These are phyloP conservation scores for Aureobasidium sp. DNA, from an alignment of 2,329 filamentous ascomycete genomes.

Conservation along the genomic window DNA sequence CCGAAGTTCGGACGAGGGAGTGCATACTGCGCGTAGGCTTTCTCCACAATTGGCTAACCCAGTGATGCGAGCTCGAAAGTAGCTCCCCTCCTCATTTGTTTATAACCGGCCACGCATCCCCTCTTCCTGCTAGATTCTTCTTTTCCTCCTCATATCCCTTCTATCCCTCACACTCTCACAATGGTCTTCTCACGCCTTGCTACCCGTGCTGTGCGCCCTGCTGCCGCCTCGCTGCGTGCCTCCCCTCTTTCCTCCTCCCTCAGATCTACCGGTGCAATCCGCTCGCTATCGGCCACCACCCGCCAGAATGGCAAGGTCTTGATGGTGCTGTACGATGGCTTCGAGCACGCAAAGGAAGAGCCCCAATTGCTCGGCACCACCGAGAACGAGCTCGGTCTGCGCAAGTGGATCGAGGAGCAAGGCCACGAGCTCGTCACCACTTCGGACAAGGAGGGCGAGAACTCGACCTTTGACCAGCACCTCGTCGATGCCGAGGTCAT, in stretches of 20 bases:
- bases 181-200: conserved; percentile 58
- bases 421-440: conserved; percentile 96
- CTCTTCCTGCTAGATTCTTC: neutral
- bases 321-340: conserved; percentile 84
- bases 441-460: conserved; percentile 91
- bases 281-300: conserved; percentile 58
- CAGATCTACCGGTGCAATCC: conserved; percentile 44
- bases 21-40: neutral
- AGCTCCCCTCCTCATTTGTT: neutral
- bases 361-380: conserved; percentile 87
- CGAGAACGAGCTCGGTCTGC: conserved; percentile 94
- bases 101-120: conserved; percentile 8
- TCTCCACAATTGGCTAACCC: conserved; percentile 11
- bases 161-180: conserved; percentile 28
- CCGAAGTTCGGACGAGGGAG: conserved; percentile 6
- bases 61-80: neutral
- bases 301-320: conserved; percentile 89
- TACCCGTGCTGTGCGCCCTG: conserved; percentile 51
- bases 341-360: conserved; percentile 80
- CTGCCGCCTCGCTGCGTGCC: conserved; percentile 45
- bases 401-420: conserved; percentile 95
- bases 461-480: conserved; percentile 91
- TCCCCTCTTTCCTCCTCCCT: conserved; percentile 34
- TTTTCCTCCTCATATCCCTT: neutral
- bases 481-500: conserved; percentile 96